These are phyloP conservation scores for Didymella lethalis DNA, from an alignment of 2,329 filamentous ascomycete genomes.

Conservation along the genomic window DNA sequence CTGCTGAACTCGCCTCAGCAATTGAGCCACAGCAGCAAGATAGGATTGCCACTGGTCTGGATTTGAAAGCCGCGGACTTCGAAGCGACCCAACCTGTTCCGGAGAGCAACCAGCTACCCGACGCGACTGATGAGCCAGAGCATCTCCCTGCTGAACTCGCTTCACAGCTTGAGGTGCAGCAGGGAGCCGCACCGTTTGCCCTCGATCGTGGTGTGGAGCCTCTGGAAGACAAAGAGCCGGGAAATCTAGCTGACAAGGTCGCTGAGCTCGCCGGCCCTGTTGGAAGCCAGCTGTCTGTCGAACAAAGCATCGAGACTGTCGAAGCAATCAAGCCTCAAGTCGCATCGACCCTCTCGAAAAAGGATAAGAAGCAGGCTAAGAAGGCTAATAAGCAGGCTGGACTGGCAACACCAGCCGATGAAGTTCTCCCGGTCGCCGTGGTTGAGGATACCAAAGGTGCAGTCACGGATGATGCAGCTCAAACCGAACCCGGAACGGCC, in stretches of 20 bases:
- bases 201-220: neutral
- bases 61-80: neutral
- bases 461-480: neutral
- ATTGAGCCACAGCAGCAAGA: slow-evolving; percentile 16
- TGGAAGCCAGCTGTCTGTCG: neutral
- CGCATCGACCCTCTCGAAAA: slow-evolving; percentile 10
- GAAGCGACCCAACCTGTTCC: neutral
- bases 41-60: neutral
- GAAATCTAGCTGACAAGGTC: neutral
- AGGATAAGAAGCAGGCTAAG: slow-evolving; percentile 32
- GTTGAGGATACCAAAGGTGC: neutral
- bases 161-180: slow-evolving; percentile 12
- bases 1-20: slow-evolving; percentile 11
- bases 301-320: neutral
- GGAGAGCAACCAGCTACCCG: neutral
- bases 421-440: neutral
- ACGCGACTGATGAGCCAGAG: neutral
- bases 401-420: slow-evolving; percentile 10
- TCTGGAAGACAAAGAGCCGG: neutral
- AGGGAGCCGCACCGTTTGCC: neutral
- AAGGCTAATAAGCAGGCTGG: slow-evolving; percentile 32
- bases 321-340: slow-evolving; percentile 1
- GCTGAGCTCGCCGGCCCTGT: neutral
- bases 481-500: neutral
- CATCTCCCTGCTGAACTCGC: slow-evolving; percentile 10